Percentiles rank a stretch among this genome's conserved stretches.
Conservation (phyloP, 208 protist genomes). For the Acanthamoeba royreba region DNA sequence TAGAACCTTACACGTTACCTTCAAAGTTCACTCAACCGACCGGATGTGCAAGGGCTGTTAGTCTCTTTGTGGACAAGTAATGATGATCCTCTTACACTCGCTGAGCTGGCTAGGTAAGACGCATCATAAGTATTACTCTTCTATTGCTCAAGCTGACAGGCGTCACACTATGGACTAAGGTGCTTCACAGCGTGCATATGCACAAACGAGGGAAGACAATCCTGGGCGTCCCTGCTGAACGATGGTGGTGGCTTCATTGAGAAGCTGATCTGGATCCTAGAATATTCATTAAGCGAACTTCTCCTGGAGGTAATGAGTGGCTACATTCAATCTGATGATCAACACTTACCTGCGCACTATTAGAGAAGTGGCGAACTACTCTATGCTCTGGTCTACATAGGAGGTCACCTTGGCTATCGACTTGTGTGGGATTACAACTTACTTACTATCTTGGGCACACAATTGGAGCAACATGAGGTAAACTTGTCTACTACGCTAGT, state of each 20-base stretch:
- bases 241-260: neutral
- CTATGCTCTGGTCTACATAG: neutral
- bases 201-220: neutral
- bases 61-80: neutral
- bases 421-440: neutral
- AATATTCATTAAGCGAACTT: neutral
- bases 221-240: neutral
- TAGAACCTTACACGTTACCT: neutral
- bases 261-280: neutral
- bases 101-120: neutral
- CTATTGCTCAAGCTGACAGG: neutral
- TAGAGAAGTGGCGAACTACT: neutral
- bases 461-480: neutral
- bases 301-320: neutral
- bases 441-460: neutral
- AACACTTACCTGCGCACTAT: no score
- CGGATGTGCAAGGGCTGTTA: neutral
- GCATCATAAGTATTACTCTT: neutral
- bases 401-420: neutral
- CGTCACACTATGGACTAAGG: neutral
- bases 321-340: no score
- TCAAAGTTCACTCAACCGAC: neutral
- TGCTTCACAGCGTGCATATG: neutral
- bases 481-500: neutral
- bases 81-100: neutral